phyloP scores from a whole-genome alignment of 176 grass and related monocot genomes.

The Triticum monococcum region DNA sequence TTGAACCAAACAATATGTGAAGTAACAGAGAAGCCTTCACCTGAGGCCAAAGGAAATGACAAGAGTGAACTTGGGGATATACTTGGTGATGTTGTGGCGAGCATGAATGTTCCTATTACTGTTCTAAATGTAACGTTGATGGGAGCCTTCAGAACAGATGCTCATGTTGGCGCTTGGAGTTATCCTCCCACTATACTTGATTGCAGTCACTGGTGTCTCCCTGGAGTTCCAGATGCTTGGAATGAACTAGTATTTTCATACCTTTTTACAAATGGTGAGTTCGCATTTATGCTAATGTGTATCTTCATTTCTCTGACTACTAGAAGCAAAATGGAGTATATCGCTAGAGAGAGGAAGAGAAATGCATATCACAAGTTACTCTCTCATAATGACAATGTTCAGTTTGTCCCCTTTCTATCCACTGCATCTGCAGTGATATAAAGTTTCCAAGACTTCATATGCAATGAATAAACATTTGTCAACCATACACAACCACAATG shows the following conservation, averaged over 20 bases:
- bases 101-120: slow-evolving; percentile 57
- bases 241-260: slow-evolving; percentile 87
- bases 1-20: slow-evolving; percentile 73
- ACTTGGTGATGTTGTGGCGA: slow-evolving; percentile 57
- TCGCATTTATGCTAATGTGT: not conserved
- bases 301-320: slow-evolving; percentile 16
- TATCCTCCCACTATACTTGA: slow-evolving; percentile 86
- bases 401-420: not conserved
- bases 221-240: slow-evolving; percentile 95
- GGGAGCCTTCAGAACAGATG: slow-evolving; percentile 82
- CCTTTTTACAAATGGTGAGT: slow-evolving; percentile 76
- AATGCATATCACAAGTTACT: not conserved
- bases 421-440: not conserved
- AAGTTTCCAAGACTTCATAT: not conserved
- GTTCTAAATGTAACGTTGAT: slow-evolving; percentile 84
- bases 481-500: not conserved
- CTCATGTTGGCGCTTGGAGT: slow-evolving; percentile 87
- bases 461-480: not conserved
- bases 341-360: too few relatives aligned
- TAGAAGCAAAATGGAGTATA: not conserved
- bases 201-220: slow-evolving; percentile 98
- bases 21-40: slow-evolving; percentile 73
- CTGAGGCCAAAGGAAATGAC: slow-evolving; percentile 65
- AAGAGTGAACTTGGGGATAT: slow-evolving; percentile 81
- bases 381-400: not conserved